phyloP scores from a whole-genome alignment of 768 basidiomycete species.

The Leccinum fibrillosum region DNA sequence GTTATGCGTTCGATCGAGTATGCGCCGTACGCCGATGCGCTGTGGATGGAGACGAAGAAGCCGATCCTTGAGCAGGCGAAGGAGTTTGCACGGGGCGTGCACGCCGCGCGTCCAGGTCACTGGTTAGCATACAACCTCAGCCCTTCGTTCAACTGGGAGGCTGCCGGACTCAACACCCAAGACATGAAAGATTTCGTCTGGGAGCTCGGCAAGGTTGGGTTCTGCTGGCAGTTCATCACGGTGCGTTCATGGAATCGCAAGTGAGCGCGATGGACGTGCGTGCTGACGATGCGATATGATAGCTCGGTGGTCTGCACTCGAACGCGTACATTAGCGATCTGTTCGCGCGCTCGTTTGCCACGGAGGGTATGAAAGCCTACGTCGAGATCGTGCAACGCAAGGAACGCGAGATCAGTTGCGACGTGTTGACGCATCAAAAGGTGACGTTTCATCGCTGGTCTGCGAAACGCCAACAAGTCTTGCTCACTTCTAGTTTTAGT shows the following conservation, averaged over 20 bases:
- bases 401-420: constrained; percentile 91
- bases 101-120: constrained; percentile 75
- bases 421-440: constrained; percentile 97
- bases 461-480: constrained; percentile 1
- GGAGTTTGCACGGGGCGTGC: constrained; percentile 90
- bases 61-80: constrained; percentile 89
- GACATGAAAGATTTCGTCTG: constrained; percentile 91
- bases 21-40: constrained; percentile 86
- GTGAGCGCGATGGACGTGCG: constrained; percentile 1
- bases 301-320: constrained; percentile 96
- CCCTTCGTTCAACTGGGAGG: constrained; percentile 93
- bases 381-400: constrained; percentile 90
- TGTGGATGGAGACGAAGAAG: constrained; percentile 98
- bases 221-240: constrained; percentile 99
- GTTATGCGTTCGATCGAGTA: constrained; percentile 90
- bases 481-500: constrained; percentile 45
- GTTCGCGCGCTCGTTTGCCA: constrained; percentile 84
- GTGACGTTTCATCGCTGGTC: constrained; percentile 37
- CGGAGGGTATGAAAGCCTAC: constrained; percentile 99
- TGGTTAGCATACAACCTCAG: constrained; percentile 97
- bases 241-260: constrained; percentile 41
- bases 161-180: constrained; percentile 79
- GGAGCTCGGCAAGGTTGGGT: constrained; percentile 93
- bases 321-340: constrained; percentile 95
- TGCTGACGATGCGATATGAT: too few relatives aligned